phyloP scores from a whole-genome alignment of 2,329 filamentous ascomycete genomes.

The Trichoderma aggressivum region DNA sequence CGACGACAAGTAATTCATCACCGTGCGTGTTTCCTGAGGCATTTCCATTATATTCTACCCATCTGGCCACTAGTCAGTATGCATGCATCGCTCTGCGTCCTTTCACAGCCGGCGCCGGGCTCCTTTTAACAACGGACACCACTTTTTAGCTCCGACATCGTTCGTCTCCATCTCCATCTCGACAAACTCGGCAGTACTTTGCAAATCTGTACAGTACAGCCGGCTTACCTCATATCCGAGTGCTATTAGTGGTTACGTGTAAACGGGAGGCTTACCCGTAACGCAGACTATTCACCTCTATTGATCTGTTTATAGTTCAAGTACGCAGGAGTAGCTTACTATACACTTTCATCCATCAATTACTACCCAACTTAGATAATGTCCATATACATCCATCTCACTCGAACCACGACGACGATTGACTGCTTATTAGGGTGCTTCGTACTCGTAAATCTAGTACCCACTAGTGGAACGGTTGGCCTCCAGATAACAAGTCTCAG shows the following conservation, averaged over 20 bases:
- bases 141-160: background rate
- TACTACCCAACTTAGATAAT: no score
- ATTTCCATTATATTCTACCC: background rate
- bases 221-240: background rate
- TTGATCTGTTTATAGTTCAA: background rate
- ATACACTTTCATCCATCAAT: background rate
- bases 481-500: background rate
- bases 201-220: no score
- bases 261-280: conserved; percentile 3
- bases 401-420: background rate
- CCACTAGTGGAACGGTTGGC: background rate
- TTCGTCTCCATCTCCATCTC: no score
- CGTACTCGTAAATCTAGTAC: conserved; percentile 1
- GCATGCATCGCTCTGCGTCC: background rate
- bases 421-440: background rate
- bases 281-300: background rate
- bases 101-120: background rate
- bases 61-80: background rate
- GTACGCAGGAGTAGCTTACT: background rate
- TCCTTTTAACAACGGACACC: background rate
- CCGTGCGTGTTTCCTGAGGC: background rate
- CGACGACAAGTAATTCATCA: background rate
- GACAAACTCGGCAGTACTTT: background rate
- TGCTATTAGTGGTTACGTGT: conserved; percentile 4
- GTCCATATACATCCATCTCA: background rate